Evolutionary conservation across 1,284 basidiomycete genomes (phyloP).

Genomic region (Pseudozyma tsukubaensis): DNA sequence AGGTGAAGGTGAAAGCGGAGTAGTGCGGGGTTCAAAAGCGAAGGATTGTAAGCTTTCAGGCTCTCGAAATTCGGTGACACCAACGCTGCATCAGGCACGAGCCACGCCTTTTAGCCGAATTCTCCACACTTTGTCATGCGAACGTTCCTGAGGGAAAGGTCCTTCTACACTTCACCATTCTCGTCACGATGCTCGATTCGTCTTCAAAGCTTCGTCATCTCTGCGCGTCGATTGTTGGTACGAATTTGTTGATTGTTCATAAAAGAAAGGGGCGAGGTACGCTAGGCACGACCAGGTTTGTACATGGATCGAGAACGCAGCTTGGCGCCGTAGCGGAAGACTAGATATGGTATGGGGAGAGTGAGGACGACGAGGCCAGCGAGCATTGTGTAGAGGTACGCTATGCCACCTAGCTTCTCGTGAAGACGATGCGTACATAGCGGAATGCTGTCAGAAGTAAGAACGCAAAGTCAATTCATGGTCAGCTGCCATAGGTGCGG

Average conservation of each 20-base stretch:
- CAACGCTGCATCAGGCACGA: slow-evolving; percentile 13
- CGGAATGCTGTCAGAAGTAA: slow-evolving; percentile 15
- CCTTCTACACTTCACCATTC: background rate
- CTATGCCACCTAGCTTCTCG: slow-evolving; percentile 41
- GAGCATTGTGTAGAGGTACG: slow-evolving; percentile 36
- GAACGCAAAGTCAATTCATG: background rate
- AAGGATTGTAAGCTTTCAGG: background rate
- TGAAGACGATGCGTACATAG: slow-evolving; percentile 30
- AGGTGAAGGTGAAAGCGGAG: background rate
- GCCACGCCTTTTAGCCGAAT: slow-evolving; percentile 2
- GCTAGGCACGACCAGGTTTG: slow-evolving; percentile 20
- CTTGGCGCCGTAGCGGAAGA: slow-evolving; percentile 19
- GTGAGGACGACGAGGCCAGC: slow-evolving; percentile 34
- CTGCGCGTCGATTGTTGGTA: background rate
- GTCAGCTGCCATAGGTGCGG: background rate
- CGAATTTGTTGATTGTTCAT: background rate
- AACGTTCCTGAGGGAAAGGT: too few relatives aligned
- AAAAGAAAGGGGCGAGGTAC: too few relatives aligned
- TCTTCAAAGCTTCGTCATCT: background rate
- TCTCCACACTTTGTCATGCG: background rate
- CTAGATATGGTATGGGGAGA: slow-evolving; percentile 20
- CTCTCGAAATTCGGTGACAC: background rate
- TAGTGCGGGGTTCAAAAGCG: background rate
- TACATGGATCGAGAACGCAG: slow-evolving; percentile 37
- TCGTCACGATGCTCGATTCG: background rate